Evolutionary conservation across 139 green algal genomes (phyloP).

Genomic region (Eudorina sp.): DNA sequence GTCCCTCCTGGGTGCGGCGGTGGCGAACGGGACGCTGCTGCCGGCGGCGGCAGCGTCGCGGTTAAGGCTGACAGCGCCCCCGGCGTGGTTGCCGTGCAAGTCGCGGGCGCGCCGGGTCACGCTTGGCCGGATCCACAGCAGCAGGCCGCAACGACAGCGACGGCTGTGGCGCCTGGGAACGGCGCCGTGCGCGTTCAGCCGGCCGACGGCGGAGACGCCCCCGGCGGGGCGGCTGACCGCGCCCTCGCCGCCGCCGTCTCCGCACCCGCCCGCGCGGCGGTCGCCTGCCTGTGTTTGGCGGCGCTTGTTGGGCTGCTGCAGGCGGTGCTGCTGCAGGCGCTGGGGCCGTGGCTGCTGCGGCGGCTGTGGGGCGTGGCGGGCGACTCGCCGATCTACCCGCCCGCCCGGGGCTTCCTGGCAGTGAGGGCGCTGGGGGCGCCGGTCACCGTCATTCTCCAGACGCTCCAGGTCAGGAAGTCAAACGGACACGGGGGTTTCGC

Average conservation of each 20-base stretch:
- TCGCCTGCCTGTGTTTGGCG: slow-evolving; percentile 51
- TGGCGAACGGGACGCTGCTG: too few species aligned
- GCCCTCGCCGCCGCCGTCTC: background rate
- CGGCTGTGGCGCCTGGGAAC: slow-evolving; percentile 25
- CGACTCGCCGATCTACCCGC: slow-evolving; percentile 38
- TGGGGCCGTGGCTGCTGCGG: slow-evolving; percentile 41
- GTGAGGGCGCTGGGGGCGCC: slow-evolving; percentile 76
- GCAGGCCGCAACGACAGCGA: too few species aligned
- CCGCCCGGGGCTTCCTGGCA: slow-evolving; percentile 61
- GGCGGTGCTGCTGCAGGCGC: slow-evolving; percentile 62
- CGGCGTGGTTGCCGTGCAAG: too few species aligned
- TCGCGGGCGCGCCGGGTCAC: background rate
- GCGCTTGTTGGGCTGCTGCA: slow-evolving; percentile 54
- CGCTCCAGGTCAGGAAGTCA: slow-evolving; percentile 86
- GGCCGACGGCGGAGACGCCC: background rate
- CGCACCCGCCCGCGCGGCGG: slow-evolving; percentile 28
- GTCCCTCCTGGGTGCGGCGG: too few species aligned
- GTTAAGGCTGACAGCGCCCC: too few species aligned
- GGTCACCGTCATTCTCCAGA: slow-evolving; percentile 69
- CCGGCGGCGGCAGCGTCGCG: too few species aligned
- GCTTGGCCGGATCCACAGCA: too few species aligned
- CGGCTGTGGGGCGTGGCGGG: slow-evolving; percentile 61
- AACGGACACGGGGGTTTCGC: too few species aligned
- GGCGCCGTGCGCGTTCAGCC: background rate
- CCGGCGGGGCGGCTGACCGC: background rate